Evolutionary conservation across 176 grass and related monocot species (phyloP).

Genomic region (Rhynchospora tenuis): DNA sequence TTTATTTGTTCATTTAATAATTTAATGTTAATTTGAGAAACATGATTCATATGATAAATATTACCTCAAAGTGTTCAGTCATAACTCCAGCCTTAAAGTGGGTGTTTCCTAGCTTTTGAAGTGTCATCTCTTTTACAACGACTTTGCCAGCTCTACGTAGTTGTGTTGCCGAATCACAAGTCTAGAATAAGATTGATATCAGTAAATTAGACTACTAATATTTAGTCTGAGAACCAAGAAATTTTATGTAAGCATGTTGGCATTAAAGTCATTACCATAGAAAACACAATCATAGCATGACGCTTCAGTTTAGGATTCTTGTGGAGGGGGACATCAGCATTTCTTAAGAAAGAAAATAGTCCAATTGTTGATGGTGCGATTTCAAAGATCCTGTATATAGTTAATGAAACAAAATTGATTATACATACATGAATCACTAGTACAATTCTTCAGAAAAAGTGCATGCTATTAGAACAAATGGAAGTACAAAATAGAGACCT

Average conservation of each 20-base stretch:
- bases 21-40: neutral
- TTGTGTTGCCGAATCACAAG: conserved; percentile 63
- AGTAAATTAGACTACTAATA: neutral
- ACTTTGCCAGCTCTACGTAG: conserved; percentile 56
- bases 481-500: conserved; percentile 22
- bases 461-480: neutral
- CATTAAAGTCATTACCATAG: conserved; percentile 27
- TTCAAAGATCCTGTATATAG: conserved; percentile 32
- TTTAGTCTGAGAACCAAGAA: neutral
- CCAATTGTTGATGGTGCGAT: conserved; percentile 35
- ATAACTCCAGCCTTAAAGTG: conserved; percentile 63
- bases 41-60: neutral
- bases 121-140: conserved; percentile 48
- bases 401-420: neutral
- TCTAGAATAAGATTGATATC: conserved; percentile 27
- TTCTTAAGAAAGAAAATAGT: conserved; percentile 38
- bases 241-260: neutral
- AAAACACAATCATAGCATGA: conserved; percentile 64
- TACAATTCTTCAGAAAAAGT: neutral
- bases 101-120: conserved; percentile 37
- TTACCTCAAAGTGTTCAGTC: conserved; percentile 67
- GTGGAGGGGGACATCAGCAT: conserved; percentile 49
- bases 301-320: conserved; percentile 79
- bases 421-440: neutral
- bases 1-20: neutral